Evolutionary conservation across 805 yeast species (phyloP).

Genomic region (Candida sithepensis): DNA sequence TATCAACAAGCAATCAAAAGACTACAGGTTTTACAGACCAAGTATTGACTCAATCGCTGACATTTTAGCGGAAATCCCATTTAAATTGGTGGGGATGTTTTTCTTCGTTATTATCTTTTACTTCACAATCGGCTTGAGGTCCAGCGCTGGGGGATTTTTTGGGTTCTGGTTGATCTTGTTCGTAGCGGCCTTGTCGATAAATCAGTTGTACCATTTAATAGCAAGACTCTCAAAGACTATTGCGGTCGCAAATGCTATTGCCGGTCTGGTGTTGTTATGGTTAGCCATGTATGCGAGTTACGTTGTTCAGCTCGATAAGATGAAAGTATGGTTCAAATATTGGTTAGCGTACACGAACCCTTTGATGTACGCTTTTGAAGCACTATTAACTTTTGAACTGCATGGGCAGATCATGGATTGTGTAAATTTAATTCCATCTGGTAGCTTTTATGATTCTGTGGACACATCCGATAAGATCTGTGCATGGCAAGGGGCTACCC

Average conservation of each 20-base stretch:
- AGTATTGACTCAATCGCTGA: conserved; percentile 69
- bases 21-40: conserved; percentile 69
- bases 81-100: conserved; percentile 45
- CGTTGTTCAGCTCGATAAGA: conserved; percentile 48
- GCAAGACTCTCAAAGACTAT: conserved; percentile 44
- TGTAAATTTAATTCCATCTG: conserved; percentile 52
- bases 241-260: conserved; percentile 50
- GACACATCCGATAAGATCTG: conserved; percentile 45
- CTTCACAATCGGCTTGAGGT: conserved; percentile 48
- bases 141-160: conserved; percentile 54
- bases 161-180: conserved; percentile 43
- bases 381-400: conserved; percentile 64
- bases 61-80: conserved; percentile 58
- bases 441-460: conserved; percentile 42
- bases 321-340: conserved; percentile 66
- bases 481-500: conserved; percentile 28
- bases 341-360: conserved; percentile 64
- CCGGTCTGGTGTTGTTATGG: conserved; percentile 48
- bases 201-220: conserved; percentile 47
- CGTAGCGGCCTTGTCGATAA: conserved; percentile 40
- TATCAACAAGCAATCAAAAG: conserved; percentile 60
- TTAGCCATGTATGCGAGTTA: conserved; percentile 55
- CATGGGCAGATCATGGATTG: conserved; percentile 54
- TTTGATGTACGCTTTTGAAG: conserved; percentile 55
- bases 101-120: conserved; percentile 47